These are phyloP conservation scores for Noccaea bulbosa DNA, from an alignment of 345 rosid species.

Conservation along the genomic window DNA sequence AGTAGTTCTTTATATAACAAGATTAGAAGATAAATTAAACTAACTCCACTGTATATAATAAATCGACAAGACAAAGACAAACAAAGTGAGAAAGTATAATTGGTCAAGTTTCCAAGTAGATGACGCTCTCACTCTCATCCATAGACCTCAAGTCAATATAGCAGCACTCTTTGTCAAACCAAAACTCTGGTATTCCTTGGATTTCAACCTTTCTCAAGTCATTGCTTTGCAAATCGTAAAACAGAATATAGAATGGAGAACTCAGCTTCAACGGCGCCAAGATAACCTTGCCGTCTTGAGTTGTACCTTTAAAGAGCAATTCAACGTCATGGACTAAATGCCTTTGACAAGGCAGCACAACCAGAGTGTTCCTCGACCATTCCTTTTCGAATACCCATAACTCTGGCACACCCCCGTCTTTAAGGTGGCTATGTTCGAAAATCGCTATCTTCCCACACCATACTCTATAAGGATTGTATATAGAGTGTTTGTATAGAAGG, in stretches of 20 bases:
- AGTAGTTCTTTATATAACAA: too few species aligned
- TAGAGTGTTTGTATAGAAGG: too few species aligned
- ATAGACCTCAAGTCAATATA: constrained; percentile 11
- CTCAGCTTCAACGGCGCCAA: constrained; percentile 13
- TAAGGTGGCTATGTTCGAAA: not conserved
- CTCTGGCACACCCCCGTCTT: not conserved
- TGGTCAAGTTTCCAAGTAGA: constrained; percentile 20
- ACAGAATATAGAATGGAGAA: constrained; percentile 5
- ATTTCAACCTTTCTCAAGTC: constrained; percentile 22
- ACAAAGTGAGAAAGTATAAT: not conserved
- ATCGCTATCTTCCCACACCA: constrained; percentile 1
- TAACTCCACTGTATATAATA: too few species aligned
- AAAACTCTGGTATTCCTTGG: constrained; percentile 17
- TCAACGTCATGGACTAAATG: constrained; percentile 16
- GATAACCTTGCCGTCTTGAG: constrained; percentile 16
- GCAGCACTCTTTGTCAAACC: constrained; percentile 3
- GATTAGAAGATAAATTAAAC: too few species aligned
- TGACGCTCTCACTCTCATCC: not conserved
- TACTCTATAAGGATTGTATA: constrained; percentile 26
- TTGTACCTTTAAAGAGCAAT: constrained; percentile 9
- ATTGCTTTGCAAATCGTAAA: constrained; percentile 17
- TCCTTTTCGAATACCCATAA: constrained; percentile 2
- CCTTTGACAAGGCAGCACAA: constrained; percentile 26
- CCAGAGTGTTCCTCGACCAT: not conserved
- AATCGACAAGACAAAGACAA: too few species aligned